Conservation (phyloP, 2,329 filamentous ascomycete species). For the Zelopaecilomyces penicillatus region DNA sequence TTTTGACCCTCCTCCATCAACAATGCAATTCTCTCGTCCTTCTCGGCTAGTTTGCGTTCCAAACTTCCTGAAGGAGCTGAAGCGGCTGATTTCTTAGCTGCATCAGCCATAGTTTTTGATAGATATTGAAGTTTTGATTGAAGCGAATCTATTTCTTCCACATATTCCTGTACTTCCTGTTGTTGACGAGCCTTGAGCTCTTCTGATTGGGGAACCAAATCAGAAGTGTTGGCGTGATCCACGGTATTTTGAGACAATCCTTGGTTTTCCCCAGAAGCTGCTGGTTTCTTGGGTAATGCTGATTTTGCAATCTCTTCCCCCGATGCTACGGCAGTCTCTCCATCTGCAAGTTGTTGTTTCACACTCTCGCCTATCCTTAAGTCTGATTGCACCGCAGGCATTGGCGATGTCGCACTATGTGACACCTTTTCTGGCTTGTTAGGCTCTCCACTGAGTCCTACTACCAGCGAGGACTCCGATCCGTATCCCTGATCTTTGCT, state of each 20-base stretch:
- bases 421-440: constrained; percentile 7
- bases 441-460: not conserved
- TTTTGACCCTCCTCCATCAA: constrained; percentile 90
- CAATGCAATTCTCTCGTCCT: constrained; percentile 81
- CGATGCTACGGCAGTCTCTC: not conserved
- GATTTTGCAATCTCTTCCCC: not conserved
- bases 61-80: constrained; percentile 53
- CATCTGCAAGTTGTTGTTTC: not conserved
- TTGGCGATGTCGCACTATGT: too few species aligned
- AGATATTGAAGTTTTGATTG: constrained; percentile 88
- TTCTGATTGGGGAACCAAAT: constrained; percentile 14
- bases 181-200: constrained; percentile 42
- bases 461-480: constrained; percentile 8
- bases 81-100: constrained; percentile 61
- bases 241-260: not conserved
- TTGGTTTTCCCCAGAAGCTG: not conserved
- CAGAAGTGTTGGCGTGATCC: constrained; percentile 3
- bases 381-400: not conserved
- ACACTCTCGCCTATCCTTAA: not conserved
- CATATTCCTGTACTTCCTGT: constrained; percentile 73
- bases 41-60: constrained; percentile 78
- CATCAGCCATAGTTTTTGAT: constrained; percentile 67
- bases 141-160: constrained; percentile 85
- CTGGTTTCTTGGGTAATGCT: not conserved
- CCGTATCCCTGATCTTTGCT: constrained; percentile 16